phyloP scores from a whole-genome alignment of 108 stramenopile species.

The Fistulifera pelliculosa region DNA sequence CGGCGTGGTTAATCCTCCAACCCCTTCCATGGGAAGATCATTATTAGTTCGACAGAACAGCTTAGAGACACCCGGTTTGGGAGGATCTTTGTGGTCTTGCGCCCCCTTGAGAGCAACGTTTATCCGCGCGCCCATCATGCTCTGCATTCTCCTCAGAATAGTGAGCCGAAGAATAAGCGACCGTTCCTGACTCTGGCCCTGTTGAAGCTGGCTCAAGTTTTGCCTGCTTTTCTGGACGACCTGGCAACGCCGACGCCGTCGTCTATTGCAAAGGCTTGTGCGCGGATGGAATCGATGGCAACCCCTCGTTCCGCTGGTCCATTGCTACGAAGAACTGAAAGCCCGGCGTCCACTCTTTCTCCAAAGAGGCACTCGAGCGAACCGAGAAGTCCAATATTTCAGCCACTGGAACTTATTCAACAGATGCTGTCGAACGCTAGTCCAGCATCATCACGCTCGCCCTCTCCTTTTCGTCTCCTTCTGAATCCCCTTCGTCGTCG shows the following conservation, averaged over 20 bases:
- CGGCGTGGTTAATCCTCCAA: too few relatives aligned
- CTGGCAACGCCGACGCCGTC: not conserved
- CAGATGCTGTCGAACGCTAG: not conserved
- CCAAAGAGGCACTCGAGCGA: not conserved
- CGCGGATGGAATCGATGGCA: not conserved
- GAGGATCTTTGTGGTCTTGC: too few relatives aligned
- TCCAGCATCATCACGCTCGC: not conserved
- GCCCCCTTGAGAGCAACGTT: too few relatives aligned
- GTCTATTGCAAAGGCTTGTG: not conserved
- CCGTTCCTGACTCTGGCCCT: constrained; percentile 6
- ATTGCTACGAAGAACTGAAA: too few relatives aligned
- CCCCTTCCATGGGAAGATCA: too few relatives aligned
- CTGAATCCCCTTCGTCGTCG: not conserved
- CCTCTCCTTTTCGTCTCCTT: not conserved
- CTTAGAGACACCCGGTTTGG: too few relatives aligned
- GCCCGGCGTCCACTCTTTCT: not conserved
- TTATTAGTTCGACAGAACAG: too few relatives aligned
- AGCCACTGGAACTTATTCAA: not conserved
- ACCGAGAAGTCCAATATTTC: not conserved
- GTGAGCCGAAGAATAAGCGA: not conserved
- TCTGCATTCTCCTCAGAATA: constrained; percentile 2
- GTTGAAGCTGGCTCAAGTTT: not conserved
- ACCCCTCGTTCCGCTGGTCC: not conserved
- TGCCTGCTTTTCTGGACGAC: constrained; percentile 4
- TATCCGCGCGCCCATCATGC: not conserved